Evolutionary conservation across 441 rosid species (phyloP).

Genomic region (Euphorbia corollata): DNA sequence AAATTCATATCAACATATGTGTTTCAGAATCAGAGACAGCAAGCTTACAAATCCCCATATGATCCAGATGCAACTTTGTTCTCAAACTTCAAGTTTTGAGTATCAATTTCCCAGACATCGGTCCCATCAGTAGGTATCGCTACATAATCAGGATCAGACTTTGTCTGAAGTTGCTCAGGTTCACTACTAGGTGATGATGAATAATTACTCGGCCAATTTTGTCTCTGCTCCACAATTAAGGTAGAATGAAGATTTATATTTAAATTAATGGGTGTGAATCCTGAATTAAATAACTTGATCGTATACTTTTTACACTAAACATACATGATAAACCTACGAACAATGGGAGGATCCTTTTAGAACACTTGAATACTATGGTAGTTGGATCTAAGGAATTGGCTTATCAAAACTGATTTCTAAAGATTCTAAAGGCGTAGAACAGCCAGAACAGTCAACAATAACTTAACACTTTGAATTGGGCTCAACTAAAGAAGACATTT

Average conservation of each 20-base stretch:
- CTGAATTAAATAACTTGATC: conserved; percentile 1
- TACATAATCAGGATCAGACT: conserved; percentile 45
- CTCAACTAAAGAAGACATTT: background rate
- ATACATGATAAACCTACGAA: background rate
- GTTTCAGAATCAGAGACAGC: conserved; percentile 11
- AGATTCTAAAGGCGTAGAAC: background rate
- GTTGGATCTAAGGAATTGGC: background rate
- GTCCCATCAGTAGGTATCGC: conserved; percentile 87
- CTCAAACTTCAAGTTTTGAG: conserved; percentile 60
- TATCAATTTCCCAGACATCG: conserved; percentile 95
- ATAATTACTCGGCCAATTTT: conserved; percentile 41
- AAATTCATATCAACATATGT: conserved; percentile 7
- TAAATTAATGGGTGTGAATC: background rate
- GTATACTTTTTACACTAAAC: background rate
- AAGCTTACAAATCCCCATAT: conserved; percentile 79
- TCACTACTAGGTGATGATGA: conserved; percentile 47
- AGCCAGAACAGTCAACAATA: background rate
- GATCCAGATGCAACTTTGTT: conserved; percentile 85
- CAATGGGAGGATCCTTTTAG: background rate
- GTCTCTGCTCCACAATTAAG: conserved; percentile 38
- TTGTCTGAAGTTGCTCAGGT: conserved; percentile 27
- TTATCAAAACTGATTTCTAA: background rate
- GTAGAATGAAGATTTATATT: conserved; percentile 1
- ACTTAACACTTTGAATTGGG: background rate
- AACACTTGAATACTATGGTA: background rate